These are phyloP conservation scores for Penicillium roqueforti DNA, from an alignment of 495 filamentous ascomycete genomes.

Conservation along the genomic window DNA sequence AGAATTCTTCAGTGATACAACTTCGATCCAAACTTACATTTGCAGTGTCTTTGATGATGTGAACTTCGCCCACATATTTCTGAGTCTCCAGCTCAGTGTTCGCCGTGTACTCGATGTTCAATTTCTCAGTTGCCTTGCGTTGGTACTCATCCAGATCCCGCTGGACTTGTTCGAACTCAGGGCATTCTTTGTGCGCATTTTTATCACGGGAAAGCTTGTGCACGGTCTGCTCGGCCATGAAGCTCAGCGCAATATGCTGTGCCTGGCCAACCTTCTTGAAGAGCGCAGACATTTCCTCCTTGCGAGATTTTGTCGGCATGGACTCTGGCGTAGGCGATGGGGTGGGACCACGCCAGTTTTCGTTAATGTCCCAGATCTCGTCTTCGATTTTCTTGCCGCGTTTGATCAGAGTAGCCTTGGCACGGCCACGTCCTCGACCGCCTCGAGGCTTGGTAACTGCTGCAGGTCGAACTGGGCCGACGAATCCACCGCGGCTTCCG, in stretches of 20 bases:
- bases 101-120: slow-evolving; percentile 28
- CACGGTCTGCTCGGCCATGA: slow-evolving; percentile 39
- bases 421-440: slow-evolving; percentile 28
- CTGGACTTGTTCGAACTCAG: slow-evolving; percentile 37
- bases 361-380: slow-evolving; percentile 27
- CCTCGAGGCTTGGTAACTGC: slow-evolving; percentile 22
- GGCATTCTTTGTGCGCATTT: slow-evolving; percentile 39
- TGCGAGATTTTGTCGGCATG: slow-evolving; percentile 37
- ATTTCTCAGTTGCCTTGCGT: slow-evolving; percentile 15
- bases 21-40: slow-evolving; percentile 21
- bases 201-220: slow-evolving; percentile 37
- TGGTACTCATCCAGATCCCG: slow-evolving; percentile 19
- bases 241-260: slow-evolving; percentile 36
- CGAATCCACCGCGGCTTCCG: slow-evolving; percentile 28
- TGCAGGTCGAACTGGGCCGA: slow-evolving; percentile 17
- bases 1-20: slow-evolving; percentile 7
- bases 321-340: slow-evolving; percentile 34
- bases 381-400: slow-evolving; percentile 30
- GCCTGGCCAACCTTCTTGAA: slow-evolving; percentile 43
- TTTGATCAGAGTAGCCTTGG: neutral
- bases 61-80: slow-evolving; percentile 27
- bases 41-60: slow-evolving; percentile 25
- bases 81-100: slow-evolving; percentile 26
- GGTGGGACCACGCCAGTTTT: slow-evolving; percentile 30
- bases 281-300: slow-evolving; percentile 38